Percentiles rank a stretch among this genome's conserved stretches.
Conservation (phyloP, 345 rosid genomes). For the Lepidium africanum region DNA sequence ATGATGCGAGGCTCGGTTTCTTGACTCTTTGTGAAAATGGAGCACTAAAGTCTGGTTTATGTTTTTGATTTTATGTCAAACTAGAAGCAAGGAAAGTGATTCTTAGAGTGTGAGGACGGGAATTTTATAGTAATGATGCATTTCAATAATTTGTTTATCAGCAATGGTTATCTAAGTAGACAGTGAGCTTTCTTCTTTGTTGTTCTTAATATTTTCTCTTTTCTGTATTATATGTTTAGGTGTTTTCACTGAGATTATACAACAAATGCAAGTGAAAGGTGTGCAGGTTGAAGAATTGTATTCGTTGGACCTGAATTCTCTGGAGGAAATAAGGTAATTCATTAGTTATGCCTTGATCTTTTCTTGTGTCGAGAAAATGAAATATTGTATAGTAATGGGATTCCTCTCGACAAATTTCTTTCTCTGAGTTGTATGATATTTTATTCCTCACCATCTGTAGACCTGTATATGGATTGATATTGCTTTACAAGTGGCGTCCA, state of each 20-base stretch:
- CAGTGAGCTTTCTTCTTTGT: not conserved
- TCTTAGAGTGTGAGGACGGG: not conserved
- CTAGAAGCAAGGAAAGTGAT: not conserved
- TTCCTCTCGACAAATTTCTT: not conserved
- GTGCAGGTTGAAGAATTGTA: constrained; percentile 29
- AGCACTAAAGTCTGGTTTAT: not conserved
- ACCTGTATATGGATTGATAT: constrained; percentile 29
- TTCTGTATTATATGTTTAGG: not conserved
- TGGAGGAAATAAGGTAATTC: constrained; percentile 15
- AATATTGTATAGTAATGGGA: not conserved
- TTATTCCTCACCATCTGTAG: constrained; percentile 3
- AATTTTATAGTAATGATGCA: not conserved
- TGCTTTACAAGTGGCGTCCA: constrained; percentile 37
- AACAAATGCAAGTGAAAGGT: constrained; percentile 34
- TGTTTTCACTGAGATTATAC: constrained; percentile 30
- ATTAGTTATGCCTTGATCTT: not conserved
- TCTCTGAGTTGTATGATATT: not conserved
- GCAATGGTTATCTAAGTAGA: not conserved
- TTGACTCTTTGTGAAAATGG: not conserved
- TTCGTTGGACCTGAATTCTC: constrained; percentile 16
- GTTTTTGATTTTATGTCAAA: not conserved
- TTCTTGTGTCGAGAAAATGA: not conserved
- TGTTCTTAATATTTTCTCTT: not conserved
- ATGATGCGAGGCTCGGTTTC: not conserved
- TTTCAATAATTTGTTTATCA: not conserved